phyloP scores from a whole-genome alignment of 2,329 filamentous ascomycete species.

The Cytospora paraplurivora region DNA sequence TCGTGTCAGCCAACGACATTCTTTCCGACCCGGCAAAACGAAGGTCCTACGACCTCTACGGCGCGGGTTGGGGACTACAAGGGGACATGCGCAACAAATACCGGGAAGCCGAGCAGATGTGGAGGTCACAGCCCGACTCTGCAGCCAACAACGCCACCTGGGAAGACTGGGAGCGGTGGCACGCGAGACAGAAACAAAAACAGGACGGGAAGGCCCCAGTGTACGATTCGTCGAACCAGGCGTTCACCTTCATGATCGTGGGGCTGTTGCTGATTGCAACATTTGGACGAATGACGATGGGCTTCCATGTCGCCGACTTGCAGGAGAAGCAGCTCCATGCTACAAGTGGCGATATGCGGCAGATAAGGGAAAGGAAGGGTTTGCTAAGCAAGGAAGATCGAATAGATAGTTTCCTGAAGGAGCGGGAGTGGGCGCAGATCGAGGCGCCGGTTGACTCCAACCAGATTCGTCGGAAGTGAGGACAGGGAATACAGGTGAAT shows the following conservation, averaged over 20 bases:
- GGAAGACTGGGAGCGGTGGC: conserved; percentile 95
- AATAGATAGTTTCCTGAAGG: conserved; percentile 75
- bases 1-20: conserved; percentile 85
- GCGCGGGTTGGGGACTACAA: conserved; percentile 74
- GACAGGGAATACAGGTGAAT: background rate
- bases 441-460: conserved; percentile 16
- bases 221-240: conserved; percentile 72
- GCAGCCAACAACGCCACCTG: conserved; percentile 80
- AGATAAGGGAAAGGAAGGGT: conserved; percentile 54
- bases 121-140: conserved; percentile 51
- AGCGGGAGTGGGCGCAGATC: conserved; percentile 57
- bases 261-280: conserved; percentile 69
- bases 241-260: conserved; percentile 74
- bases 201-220: conserved; percentile 52
- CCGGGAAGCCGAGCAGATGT: conserved; percentile 48
- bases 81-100: conserved; percentile 51
- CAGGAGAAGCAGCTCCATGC: conserved; percentile 67
- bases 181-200: conserved; percentile 45
- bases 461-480: conserved; percentile 19
- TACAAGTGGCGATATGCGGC: conserved; percentile 61
- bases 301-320: conserved; percentile 66
- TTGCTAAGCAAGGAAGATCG: conserved; percentile 62
- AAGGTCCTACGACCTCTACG: conserved; percentile 78
- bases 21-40: conserved; percentile 80
- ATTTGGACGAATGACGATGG: conserved; percentile 70